Base-by-base conservation (phyloP, 2,329 filamentous ascomycete species). In the Colletotrichum spinosum region DNA sequence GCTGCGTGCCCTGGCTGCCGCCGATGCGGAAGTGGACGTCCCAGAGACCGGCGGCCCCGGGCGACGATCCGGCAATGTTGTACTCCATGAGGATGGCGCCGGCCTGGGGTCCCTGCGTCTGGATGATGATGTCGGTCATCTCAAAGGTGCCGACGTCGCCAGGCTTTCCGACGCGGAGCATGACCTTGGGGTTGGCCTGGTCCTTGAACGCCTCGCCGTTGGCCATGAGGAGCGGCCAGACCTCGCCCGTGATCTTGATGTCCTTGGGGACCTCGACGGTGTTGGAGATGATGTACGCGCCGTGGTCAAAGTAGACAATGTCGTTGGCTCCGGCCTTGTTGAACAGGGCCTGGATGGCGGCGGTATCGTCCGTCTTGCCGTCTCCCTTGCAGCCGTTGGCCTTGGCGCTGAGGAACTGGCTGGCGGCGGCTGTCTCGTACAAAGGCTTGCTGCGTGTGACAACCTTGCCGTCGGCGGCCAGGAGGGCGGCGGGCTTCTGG, bases 11-110 rank as follows among this genome's bases (percentile, higher is more conserved):
- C 5, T 92, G 90, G 59, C 90, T 90, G 48, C 96, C 96, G 72
- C 94, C 95, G 71, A 99, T 88, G 74, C 96, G 93, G 80, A 96
- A 91, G 83, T 99, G 96, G n/a, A 94, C 90, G 73, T 99, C 96
- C 92, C 94, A 99, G 79, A 97, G 89, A 68, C 89, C 95, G 17
- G 89, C 90, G 2, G 88, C 86, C 51, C 93, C 93, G 63, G 90
- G 85, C 60, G 78, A 83, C 70, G 85, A 76, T 41, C 88, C 90
- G 48, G 88, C 88, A 46, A 97, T 83, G 79, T 97, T 97, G 92
- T 93, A 97, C 77, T 97, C 87, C 81, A 97, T 89, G 75, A 97
- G 86, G 73, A 97, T 93, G 15, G 94, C 95, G 69, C 95, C 95
- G 0, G 94, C 91, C 68, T 93, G 90, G 3, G 94, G 83, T 5